Percentiles rank a stretch among this genome's conserved stretches.
Evolutionary conservation across 805 yeast genomes (phyloP).

Genomic region (Teunomyces atbi): DNA sequence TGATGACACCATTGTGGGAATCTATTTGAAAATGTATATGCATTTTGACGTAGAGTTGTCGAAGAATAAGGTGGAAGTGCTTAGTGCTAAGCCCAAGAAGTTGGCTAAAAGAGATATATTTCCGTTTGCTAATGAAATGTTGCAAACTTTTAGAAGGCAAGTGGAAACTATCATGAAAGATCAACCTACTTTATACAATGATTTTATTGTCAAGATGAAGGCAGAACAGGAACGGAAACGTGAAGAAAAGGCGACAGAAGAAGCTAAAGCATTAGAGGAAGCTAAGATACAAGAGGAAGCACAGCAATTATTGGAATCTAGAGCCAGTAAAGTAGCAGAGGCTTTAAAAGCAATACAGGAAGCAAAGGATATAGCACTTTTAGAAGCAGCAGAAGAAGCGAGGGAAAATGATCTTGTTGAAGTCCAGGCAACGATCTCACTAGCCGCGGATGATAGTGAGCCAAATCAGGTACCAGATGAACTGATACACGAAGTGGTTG

Average conservation of each 20-base stretch:
- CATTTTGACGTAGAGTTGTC: conserved; percentile 8
- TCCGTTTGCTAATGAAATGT: conserved; percentile 37
- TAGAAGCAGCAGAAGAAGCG: not conserved
- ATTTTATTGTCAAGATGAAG: conserved; percentile 4
- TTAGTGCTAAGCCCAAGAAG: conserved; percentile 29
- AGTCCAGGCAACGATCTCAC: too few relatives aligned
- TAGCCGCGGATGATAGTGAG: too few relatives aligned
- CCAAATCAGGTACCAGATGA: too few relatives aligned
- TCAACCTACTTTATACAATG: conserved; percentile 31
- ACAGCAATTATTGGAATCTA: not conserved
- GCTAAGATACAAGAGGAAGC: not conserved
- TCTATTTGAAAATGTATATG: conserved; percentile 52
- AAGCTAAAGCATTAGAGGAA: not conserved
- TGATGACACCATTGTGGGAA: conserved; percentile 68
- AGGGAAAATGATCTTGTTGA: too few relatives aligned
- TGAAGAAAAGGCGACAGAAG: not conserved
- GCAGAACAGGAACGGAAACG: not conserved
- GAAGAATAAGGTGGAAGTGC: conserved; percentile 19
- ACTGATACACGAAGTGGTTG: too few relatives aligned
- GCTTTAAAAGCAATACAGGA: not conserved
- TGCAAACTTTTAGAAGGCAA: conserved; percentile 26
- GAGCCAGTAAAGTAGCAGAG: not conserved
- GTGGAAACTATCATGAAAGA: conserved; percentile 31
- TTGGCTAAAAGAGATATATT: conserved; percentile 43
- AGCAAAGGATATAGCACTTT: not conserved